Evolutionary conservation across 768 basidiomycete species (phyloP).

Genomic region (Leccinellum rugosiceps): DNA sequence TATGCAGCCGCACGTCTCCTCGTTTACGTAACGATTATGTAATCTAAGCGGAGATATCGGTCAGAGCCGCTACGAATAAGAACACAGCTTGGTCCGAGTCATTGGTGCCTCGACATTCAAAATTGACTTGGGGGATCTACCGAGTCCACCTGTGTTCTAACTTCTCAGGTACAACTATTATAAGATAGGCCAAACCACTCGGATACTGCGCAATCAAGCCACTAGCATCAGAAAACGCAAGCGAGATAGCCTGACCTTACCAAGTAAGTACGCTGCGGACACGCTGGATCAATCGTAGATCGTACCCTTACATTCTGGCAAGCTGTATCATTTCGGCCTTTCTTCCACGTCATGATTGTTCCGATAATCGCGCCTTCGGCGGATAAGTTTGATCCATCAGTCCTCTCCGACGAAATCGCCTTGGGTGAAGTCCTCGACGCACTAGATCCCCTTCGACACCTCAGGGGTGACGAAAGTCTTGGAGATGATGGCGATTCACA

Average conservation of each 20-base stretch:
- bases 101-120: neutral
- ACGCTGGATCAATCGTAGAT: neutral
- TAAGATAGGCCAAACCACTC: neutral
- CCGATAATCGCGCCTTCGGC: neutral
- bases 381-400: conserved; percentile 9
- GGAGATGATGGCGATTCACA: conserved; percentile 19
- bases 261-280: neutral
- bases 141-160: neutral
- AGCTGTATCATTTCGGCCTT: neutral
- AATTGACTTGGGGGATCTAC: neutral
- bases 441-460: conserved; percentile 60
- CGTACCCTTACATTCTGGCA: neutral
- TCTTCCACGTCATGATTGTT: conserved; percentile 6
- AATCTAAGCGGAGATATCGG: neutral
- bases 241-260: neutral
- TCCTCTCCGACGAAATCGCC: conserved; percentile 35
- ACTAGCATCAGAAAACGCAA: neutral
- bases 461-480: conserved; percentile 41
- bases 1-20: no score
- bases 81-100: neutral
- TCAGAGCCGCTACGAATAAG: neutral
- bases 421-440: conserved; percentile 53
- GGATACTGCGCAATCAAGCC: neutral
- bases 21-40: neutral
- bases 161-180: neutral